A percentile compares a stretch with the other conserved stretches of the same genome.
These are phyloP conservation scores for Hygrophoropsis aurantiaca DNA, from an alignment of 768 basidiomycete genomes.

Conservation along the genomic window DNA sequence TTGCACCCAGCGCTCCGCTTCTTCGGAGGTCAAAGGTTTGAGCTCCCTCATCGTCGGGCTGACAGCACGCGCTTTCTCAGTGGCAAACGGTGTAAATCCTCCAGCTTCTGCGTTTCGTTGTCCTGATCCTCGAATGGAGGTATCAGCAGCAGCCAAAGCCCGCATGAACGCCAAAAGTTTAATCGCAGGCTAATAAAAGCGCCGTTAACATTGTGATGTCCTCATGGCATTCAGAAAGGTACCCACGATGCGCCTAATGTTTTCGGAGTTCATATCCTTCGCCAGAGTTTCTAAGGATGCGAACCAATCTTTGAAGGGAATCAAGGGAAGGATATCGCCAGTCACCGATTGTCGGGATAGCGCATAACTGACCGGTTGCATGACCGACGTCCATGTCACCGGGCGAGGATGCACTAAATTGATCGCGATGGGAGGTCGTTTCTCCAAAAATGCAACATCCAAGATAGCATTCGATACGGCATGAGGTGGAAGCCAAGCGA, in stretches of 20 bases:
- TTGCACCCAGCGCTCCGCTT: conserved; percentile 34
- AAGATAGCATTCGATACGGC: conserved; percentile 25
- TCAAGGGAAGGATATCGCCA: conserved; percentile 21
- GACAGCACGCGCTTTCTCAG: conserved; percentile 23
- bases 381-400: conserved; percentile 19
- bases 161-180: conserved; percentile 31
- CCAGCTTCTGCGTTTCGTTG: conserved; percentile 1
- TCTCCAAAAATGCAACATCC: conserved; percentile 25
- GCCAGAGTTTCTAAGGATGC: conserved; percentile 14
- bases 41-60: conserved; percentile 35
- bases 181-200: conserved; percentile 29
- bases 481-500: conserved; percentile 31
- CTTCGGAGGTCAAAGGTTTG: conserved; percentile 19
- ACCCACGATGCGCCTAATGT: conserved; percentile 30
- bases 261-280: conserved; percentile 16
- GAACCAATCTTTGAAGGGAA: conserved; percentile 34
- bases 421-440: conserved; percentile 15
- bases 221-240: conserved; percentile 17
- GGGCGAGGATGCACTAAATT: conserved; percentile 37
- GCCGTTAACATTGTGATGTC: conserved; percentile 20
- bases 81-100: conserved; percentile 18
- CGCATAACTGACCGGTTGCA: conserved; percentile 22
- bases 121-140: neutral
- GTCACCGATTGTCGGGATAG: conserved; percentile 11
- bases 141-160: conserved; percentile 17